Percentiles rank a stretch among this genome's conserved stretches.
Conservation (phyloP, 805 yeast species). For the Ascoidea rubescens region DNA sequence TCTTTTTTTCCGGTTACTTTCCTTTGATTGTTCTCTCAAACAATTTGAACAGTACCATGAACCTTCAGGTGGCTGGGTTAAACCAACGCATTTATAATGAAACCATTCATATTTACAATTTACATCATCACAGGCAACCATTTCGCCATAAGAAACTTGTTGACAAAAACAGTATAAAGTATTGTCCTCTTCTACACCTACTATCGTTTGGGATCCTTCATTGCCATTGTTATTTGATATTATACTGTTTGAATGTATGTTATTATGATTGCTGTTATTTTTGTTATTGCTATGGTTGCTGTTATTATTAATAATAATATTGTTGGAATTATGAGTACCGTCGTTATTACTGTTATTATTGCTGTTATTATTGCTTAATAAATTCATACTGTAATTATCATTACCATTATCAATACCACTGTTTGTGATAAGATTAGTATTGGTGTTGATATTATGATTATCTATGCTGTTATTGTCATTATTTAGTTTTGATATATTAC, state of each 20-base stretch:
- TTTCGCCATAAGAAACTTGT: constrained; percentile 94
- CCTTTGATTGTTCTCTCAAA: constrained; percentile 22
- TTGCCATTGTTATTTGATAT: constrained; percentile 1
- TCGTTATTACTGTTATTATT: constrained; percentile 4
- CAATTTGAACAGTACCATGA: constrained; percentile 94
- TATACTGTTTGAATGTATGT: constrained; percentile 2
- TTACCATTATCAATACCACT: constrained; percentile 1
- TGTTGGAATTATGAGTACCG: constrained; percentile 3
- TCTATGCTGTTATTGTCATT: neutral
- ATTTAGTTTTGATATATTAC: neutral
- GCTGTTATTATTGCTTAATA: constrained; percentile 9
- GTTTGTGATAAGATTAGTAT: too few relatives aligned
- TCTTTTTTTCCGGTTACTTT: constrained; percentile 15
- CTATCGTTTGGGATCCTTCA: constrained; percentile 2
- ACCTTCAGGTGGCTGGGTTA: constrained; percentile 79
- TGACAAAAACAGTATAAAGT: constrained; percentile 67
- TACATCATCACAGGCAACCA: constrained; percentile 98
- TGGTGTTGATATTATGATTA: neutral
- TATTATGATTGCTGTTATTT: constrained; percentile 12
- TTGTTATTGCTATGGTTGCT: constrained; percentile 1
- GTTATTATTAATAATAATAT: constrained; percentile 1
- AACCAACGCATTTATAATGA: constrained; percentile 89
- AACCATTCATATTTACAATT: constrained; percentile 33
- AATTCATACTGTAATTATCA: constrained; percentile 7
- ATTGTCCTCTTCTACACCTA: constrained; percentile 8